Conservation (phyloP, 2,329 filamentous ascomycete species). For the Colletotrichum simmondsii region DNA sequence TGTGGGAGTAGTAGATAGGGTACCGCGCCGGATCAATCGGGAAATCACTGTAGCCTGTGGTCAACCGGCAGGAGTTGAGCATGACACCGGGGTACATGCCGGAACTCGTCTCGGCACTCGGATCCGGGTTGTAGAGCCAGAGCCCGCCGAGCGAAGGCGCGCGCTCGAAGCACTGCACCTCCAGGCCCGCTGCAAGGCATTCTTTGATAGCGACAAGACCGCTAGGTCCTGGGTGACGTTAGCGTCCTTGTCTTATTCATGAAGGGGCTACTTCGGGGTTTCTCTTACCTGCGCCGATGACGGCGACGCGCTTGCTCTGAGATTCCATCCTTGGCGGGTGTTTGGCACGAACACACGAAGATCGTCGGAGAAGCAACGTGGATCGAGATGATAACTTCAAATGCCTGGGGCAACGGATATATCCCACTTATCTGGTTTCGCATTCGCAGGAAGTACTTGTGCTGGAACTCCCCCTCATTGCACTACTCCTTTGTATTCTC, state of each 20-base stretch:
- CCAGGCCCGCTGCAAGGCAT: slow-evolving; percentile 48
- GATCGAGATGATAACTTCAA: not conserved
- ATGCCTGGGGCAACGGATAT: not conserved
- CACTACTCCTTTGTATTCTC: not conserved
- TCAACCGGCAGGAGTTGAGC: slow-evolving; percentile 50
- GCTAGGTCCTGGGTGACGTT: slow-evolving; percentile 41
- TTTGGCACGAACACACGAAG: not conserved
- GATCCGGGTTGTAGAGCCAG: slow-evolving; percentile 48
- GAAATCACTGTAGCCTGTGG: slow-evolving; percentile 51
- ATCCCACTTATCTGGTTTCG: not conserved
- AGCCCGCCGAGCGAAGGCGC: slow-evolving; percentile 48
- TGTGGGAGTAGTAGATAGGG: slow-evolving; percentile 49
- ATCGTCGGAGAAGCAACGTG: not conserved
- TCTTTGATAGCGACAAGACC: slow-evolving; percentile 50
- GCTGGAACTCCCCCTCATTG: not conserved
- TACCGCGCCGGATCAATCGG: slow-evolving; percentile 51
- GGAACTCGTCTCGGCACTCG: slow-evolving; percentile 41
- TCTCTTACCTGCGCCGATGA: slow-evolving; percentile 39
- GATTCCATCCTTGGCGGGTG: not conserved
- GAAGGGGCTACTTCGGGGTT: not conserved
- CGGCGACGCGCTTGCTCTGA: slow-evolving; percentile 35
- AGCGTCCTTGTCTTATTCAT: not conserved
- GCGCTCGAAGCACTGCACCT: slow-evolving; percentile 48
- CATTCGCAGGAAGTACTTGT: not conserved
- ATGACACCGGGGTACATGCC: slow-evolving; percentile 49